These are phyloP conservation scores for Cutaneotrichosporon dermatis DNA, from an alignment of 1,284 basidiomycete genomes.

Conservation along the genomic window DNA sequence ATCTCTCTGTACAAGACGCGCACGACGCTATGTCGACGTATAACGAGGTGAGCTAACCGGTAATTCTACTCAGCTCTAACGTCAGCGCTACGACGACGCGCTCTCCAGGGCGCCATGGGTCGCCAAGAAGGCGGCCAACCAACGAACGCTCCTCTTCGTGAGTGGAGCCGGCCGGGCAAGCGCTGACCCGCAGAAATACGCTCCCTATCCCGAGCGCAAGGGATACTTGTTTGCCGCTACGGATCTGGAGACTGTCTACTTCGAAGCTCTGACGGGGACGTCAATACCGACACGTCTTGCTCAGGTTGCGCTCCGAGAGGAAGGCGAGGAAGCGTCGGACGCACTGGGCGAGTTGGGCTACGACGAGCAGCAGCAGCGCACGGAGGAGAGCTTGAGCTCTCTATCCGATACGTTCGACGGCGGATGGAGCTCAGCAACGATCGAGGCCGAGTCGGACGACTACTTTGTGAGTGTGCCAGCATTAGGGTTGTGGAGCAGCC, in stretches of 20 bases:
- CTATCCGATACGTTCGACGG: constrained; percentile 21
- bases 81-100: constrained; percentile 21
- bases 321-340: constrained; percentile 5
- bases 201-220: constrained; percentile 26
- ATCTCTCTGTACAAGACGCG: neutral
- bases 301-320: constrained; percentile 5
- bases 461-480: constrained; percentile 24
- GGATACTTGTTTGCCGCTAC: constrained; percentile 37
- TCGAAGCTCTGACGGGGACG: constrained; percentile 27
- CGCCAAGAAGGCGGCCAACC: constrained; percentile 15
- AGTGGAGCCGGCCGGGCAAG: neutral
- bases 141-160: constrained; percentile 24
- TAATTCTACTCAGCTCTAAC: neutral
- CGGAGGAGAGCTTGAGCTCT: constrained; percentile 15
- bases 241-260: constrained; percentile 26
- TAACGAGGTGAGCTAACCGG: constrained; percentile 11
- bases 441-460: constrained; percentile 25
- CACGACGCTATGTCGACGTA: constrained; percentile 15
- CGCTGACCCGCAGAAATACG: constrained; percentile 28
- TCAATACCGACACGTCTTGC: constrained; percentile 23
- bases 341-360: neutral
- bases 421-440: constrained; percentile 16
- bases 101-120: constrained; percentile 31
- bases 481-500: too few relatives aligned
- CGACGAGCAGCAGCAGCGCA: constrained; percentile 16